A percentile compares a stretch with the other conserved stretches of the same genome.
Evolutionary conservation across 495 filamentous ascomycete species (phyloP).

Genomic region (Evernia prunastri): DNA sequence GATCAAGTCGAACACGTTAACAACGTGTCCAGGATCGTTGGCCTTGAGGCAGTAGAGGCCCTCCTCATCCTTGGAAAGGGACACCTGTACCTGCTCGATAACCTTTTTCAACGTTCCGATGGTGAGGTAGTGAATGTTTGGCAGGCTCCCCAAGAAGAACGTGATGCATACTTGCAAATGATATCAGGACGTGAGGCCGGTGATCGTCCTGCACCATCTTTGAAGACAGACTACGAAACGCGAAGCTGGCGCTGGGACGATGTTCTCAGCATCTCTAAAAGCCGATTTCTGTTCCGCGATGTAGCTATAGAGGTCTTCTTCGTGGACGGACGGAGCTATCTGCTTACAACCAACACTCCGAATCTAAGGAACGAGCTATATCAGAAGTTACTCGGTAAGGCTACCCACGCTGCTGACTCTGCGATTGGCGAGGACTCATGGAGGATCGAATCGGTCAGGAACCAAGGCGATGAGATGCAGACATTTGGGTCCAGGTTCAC

Average conservation of each 20-base stretch:
- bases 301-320: slow-evolving; percentile 96
- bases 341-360: slow-evolving; percentile 73
- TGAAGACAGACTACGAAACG: slow-evolving; percentile 64
- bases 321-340: slow-evolving; percentile 88
- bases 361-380: slow-evolving; percentile 71
- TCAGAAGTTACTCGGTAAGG: slow-evolving; percentile 63
- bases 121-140: slow-evolving; percentile 94
- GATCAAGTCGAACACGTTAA: slow-evolving; percentile 91
- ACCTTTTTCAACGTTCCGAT: slow-evolving; percentile 87
- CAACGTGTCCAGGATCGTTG: slow-evolving; percentile 90
- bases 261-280: slow-evolving; percentile 92
- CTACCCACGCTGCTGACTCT: slow-evolving; percentile 63
- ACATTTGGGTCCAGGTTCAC: slow-evolving; percentile 86
- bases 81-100: slow-evolving; percentile 87
- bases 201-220: slow-evolving; percentile 46
- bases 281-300: slow-evolving; percentile 90
- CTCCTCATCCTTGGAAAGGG: slow-evolving; percentile 90
- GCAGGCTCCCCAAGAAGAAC: slow-evolving; percentile 86
- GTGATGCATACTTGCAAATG: slow-evolving; percentile 91
- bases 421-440: slow-evolving; percentile 64
- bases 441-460: slow-evolving; percentile 78
- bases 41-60: slow-evolving; percentile 86
- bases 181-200: slow-evolving; percentile 70
- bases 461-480: slow-evolving; percentile 73
- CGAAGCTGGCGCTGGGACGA: slow-evolving; percentile 92